Evolutionary conservation across 345 rosid genomes (phyloP).

Genomic region (Linum trigynum): DNA sequence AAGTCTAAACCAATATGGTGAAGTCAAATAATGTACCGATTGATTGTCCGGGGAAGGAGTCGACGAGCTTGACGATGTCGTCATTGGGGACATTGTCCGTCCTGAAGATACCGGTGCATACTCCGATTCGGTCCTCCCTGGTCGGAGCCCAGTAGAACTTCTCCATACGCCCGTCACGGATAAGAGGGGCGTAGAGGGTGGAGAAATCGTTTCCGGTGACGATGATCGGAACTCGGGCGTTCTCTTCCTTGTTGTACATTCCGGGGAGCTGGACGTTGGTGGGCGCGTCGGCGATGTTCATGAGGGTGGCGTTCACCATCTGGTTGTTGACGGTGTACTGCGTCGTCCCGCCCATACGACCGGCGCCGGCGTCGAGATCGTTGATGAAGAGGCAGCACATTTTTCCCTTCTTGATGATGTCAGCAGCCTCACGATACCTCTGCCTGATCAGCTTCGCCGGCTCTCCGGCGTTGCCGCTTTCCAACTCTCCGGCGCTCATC

Average conservation of each 20-base stretch:
- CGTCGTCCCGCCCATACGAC: slow-evolving; percentile 92
- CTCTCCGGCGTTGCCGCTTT: slow-evolving; percentile 95
- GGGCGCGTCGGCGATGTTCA: slow-evolving; percentile 99
- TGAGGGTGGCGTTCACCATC: slow-evolving; percentile 98
- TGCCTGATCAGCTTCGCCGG: slow-evolving; percentile 95
- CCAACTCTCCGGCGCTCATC: slow-evolving; percentile 99
- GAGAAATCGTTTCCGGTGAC: slow-evolving; percentile 99
- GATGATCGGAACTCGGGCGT: slow-evolving; percentile 86
- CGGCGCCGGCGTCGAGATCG: slow-evolving; percentile 96
- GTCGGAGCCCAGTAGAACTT: slow-evolving; percentile 99
- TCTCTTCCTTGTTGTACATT: slow-evolving; percentile 98
- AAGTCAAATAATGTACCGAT: slow-evolving; percentile 37
- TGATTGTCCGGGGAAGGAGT: slow-evolving; percentile 93
- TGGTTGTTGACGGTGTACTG: slow-evolving; percentile 98
- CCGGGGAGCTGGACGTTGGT: slow-evolving; percentile 94
- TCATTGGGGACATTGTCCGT: slow-evolving; percentile 39
- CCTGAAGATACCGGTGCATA: slow-evolving; percentile 78
- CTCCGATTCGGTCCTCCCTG: slow-evolving; percentile 87
- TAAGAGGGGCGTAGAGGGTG: slow-evolving; percentile 91
- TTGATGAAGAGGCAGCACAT: slow-evolving; percentile 96
- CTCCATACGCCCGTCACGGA: slow-evolving; percentile 99
- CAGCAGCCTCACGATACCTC: slow-evolving; percentile 97
- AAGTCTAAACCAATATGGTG: background rate
- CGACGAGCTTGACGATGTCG: slow-evolving; percentile 65
- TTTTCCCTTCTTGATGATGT: slow-evolving; percentile 84